Conservation (phyloP, 2,329 filamentous ascomycete genomes). For the Alternaria sp. region DNA sequence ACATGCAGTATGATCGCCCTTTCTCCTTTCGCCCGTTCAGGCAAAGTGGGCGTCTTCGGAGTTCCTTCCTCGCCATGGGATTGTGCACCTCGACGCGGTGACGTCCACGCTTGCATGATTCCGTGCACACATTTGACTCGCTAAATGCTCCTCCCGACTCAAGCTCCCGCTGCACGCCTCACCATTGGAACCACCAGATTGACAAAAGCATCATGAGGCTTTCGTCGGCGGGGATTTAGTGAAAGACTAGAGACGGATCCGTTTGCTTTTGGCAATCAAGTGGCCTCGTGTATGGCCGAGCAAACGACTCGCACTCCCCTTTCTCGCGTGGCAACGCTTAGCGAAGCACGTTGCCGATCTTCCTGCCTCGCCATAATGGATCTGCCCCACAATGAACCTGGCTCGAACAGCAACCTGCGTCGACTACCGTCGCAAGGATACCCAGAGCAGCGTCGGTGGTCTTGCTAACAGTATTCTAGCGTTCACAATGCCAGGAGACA, state of each 20-base stretch:
- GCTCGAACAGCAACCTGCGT: constrained; percentile 7
- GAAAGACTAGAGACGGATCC: neutral
- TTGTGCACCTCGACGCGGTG: neutral
- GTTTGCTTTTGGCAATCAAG: neutral
- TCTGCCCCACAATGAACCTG: constrained; percentile 15
- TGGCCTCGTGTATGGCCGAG: neutral
- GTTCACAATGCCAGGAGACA: constrained; percentile 4
- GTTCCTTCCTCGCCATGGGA: neutral
- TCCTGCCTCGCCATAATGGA: neutral
- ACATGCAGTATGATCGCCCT: constrained; percentile 1
- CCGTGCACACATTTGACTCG: constrained; percentile 3
- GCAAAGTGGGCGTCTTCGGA: neutral
- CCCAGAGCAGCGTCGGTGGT: constrained; percentile 9
- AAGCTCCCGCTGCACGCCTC: constrained; percentile 4
- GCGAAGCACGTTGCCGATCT: constrained; percentile 18
- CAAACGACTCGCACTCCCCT: neutral
- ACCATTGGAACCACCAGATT: neutral
- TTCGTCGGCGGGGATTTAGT: neutral
- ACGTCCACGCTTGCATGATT: constrained; percentile 6
- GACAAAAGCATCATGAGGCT: neutral
- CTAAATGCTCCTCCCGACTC: constrained; percentile 4
- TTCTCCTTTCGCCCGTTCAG: constrained; percentile 3
- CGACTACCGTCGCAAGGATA: constrained; percentile 16
- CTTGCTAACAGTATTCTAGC: constrained; percentile 18
- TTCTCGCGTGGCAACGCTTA: neutral